Base-by-base conservation (phyloP, 225 moss, liverwort and hornwort species). In the Pseudisothecium myosuroides region DNA sequence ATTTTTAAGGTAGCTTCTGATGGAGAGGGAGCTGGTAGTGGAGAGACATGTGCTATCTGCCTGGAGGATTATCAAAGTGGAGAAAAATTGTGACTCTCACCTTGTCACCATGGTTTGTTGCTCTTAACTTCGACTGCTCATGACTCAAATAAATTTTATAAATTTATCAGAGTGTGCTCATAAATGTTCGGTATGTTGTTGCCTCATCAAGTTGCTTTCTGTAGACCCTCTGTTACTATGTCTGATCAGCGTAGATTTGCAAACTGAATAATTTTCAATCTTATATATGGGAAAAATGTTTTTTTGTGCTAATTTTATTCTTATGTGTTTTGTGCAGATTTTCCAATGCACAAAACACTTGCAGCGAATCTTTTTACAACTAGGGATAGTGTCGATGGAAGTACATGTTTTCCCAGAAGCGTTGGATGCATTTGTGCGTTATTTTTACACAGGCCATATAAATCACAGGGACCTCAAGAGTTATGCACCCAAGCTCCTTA, bases 11-110 rank as follows among this genome's bases (percentile, higher is more conserved):
- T 92, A 47, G 90, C 90, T n/a, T 93, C 83, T 61, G 94, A 90
- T 61, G 94, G 84, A 83, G 94, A 95, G 89, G 95, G 94, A 87
- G 94, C 87, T 90, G 96, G 95, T 71, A 89, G 94, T 56, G 95
- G 96, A 80, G 98, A 97, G 87, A 99, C 97, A 28, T 99, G 98
- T 92, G 96, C 97, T 20, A 99, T 99, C 83, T 99, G 98, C 86
- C 92, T 99, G 56, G 98, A 99, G 91, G 98, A 99, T 81, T 99
- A 99, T 49, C 96, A 99, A 90, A 89, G 90, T 88, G 98, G 96
- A 83, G 96, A 99, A 56, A 99, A 99, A 61, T 83, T 99, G 87
- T 96, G 98, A 50, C 90, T 94, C 80, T 90, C 97, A 55, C 98
- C 98, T 80, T 99, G 98, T 85, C 94, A 96, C 76, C 98, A 99